Base-by-base conservation (phyloP, 768 basidiomycete species). In the Gymnopilus junonius region DNA sequence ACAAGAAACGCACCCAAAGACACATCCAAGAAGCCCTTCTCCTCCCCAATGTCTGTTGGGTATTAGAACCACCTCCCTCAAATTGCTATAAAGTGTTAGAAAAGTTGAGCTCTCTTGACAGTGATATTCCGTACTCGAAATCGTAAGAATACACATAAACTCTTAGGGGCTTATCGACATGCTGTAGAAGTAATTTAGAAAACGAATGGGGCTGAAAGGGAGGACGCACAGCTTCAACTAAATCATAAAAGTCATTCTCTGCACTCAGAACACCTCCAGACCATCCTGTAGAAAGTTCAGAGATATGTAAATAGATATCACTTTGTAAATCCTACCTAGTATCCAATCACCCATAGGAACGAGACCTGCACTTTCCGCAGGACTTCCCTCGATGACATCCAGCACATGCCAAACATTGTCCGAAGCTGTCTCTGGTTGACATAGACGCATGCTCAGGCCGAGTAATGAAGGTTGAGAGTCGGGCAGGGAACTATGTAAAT, bases 341-440 rank as follows among this genome's bases (percentile, higher is more conserved):
- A 83, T 81, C 81, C 79, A 81, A 70, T 83, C 85, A 40, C 85
- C 89, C 80, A 93, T 96, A 1, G 97, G 97, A 20, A 99, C 97
- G 11, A 99, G 86, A 2, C 96, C 97, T 6, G 95, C 95, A 70
- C 91, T 93, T 80, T 99, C 96, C 8, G 97, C 97, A 6, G 97
- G 97, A 65, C 91, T 93, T 21, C 95, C 97, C 75, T 99, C 97
- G 40, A 97, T 79, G 14, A 99, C 95, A 72, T 99, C 97, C 48
- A 99, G 82, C 40, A 99, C 95, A 76, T 99, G 97, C 96, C 97
- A 99, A 5, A 99, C 95, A 65, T 92, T 94, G 71, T 98, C 95
- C 20, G 93, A 80, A 15, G 97, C 92, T 55, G 86, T 82, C 69
- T 93, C 90, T 4, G 97, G 95, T 73, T 93, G 87, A 72, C 97